These are phyloP conservation scores for Fusarium tricinctum DNA, from an alignment of 2,329 filamentous ascomycete genomes.

Conservation along the genomic window DNA sequence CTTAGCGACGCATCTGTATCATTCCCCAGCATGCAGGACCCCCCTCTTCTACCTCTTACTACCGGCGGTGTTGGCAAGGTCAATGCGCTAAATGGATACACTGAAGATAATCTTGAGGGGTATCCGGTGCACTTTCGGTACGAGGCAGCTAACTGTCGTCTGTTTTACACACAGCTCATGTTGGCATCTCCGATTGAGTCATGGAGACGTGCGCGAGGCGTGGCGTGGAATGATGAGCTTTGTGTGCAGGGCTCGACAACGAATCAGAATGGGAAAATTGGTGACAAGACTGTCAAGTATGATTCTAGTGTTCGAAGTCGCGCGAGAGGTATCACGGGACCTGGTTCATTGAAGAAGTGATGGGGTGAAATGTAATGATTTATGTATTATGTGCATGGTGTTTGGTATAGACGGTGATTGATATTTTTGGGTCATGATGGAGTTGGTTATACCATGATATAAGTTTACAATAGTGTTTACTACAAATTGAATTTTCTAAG, in stretches of 20 bases:
- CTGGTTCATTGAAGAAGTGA: slow-evolving; percentile 35
- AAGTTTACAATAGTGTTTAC: slow-evolving; percentile 7
- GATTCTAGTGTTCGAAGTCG: slow-evolving; percentile 41
- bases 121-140: slow-evolving; percentile 68
- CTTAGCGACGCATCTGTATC: slow-evolving; percentile 25
- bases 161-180: slow-evolving; percentile 71
- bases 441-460: neutral
- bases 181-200: slow-evolving; percentile 64
- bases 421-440: neutral
- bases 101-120: slow-evolving; percentile 41
- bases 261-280: slow-evolving; percentile 36
- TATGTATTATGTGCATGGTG: slow-evolving; percentile 13
- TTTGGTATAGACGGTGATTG: neutral
- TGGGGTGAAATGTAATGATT: slow-evolving; percentile 2
- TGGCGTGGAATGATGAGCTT: slow-evolving; percentile 37
- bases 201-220: slow-evolving; percentile 58
- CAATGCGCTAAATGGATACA: slow-evolving; percentile 42
- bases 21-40: slow-evolving; percentile 28
- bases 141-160: slow-evolving; percentile 71
- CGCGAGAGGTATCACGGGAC: slow-evolving; percentile 32
- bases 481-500: neutral
- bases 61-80: slow-evolving; percentile 33
- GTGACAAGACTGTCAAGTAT: slow-evolving; percentile 36
- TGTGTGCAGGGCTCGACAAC: slow-evolving; percentile 44
- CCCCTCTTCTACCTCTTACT: slow-evolving; percentile 56